These are phyloP conservation scores for Ganoderma sinense DNA, from an alignment of 1,284 basidiomycete species.

Conservation along the genomic window DNA sequence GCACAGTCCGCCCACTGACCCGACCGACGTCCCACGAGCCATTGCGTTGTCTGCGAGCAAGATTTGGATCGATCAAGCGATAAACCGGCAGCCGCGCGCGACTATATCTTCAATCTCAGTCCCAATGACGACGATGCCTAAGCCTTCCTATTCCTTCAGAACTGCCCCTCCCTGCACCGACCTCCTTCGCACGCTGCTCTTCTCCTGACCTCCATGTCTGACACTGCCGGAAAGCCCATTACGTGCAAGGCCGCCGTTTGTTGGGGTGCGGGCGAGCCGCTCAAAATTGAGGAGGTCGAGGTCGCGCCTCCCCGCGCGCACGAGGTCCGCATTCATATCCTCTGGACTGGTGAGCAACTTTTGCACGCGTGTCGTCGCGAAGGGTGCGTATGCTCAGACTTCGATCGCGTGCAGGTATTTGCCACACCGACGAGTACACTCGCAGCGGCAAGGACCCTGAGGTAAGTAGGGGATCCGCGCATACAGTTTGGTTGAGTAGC, in stretches of 20 bases:
- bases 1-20: background rate
- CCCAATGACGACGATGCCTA: slow-evolving; percentile 18
- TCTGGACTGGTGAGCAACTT: slow-evolving; percentile 77
- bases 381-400: background rate
- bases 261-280: slow-evolving; percentile 92
- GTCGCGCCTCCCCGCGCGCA: slow-evolving; percentile 90
- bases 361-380: background rate
- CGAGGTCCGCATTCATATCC: slow-evolving; percentile 94
- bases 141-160: slow-evolving; percentile 5
- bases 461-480: slow-evolving; percentile 46
- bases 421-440: slow-evolving; percentile 98
- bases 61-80: slow-evolving; percentile 35
- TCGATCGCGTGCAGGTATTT: slow-evolving; percentile 71
- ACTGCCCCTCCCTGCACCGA: background rate
- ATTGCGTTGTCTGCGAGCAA: background rate
- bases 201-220: slow-evolving; percentile 56
- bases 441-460: slow-evolving; percentile 97
- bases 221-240: slow-evolving; percentile 79
- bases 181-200: slow-evolving; percentile 11
- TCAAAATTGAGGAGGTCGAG: slow-evolving; percentile 92
- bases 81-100: slow-evolving; percentile 29
- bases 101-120: slow-evolving; percentile 25
- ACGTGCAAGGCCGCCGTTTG: slow-evolving; percentile 96
- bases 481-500: slow-evolving; percentile 20
- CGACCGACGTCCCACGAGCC: slow-evolving; percentile 13